Evolutionary conservation across 2,329 filamentous ascomycete genomes (phyloP).

Genomic region (Mariannaea elegans): DNA sequence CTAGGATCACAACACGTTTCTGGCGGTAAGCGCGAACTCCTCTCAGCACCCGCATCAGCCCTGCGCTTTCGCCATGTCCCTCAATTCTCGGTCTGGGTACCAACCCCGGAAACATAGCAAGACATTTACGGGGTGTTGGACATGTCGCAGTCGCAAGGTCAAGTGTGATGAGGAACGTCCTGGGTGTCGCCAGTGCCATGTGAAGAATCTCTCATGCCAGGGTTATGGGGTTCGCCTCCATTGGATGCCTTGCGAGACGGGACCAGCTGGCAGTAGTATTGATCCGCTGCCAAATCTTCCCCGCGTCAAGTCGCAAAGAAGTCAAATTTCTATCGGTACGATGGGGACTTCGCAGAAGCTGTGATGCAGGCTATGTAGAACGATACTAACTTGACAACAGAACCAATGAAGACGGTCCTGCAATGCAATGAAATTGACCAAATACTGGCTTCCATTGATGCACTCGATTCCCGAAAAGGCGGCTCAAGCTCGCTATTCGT

Average conservation of each 20-base stretch:
- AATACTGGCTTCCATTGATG: conserved; percentile 17
- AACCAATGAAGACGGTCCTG: conserved; percentile 12
- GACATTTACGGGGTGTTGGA: conserved; percentile 48
- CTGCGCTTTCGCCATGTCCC: conserved; percentile 19
- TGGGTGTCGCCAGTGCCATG: conserved; percentile 45
- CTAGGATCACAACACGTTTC: background rate
- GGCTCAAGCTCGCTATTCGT: background rate
- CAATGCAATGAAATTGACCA: conserved; percentile 14
- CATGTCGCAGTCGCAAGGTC: conserved; percentile 48
- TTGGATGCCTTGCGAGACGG: conserved; percentile 33
- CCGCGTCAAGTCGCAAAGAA: conserved; percentile 17
- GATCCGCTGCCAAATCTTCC: conserved; percentile 12
- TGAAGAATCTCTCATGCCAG: conserved; percentile 41
- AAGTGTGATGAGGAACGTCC: conserved; percentile 50
- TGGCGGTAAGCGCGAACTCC: background rate
- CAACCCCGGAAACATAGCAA: conserved; percentile 36
- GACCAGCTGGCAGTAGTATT: background rate
- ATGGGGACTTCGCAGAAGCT: too few relatives aligned
- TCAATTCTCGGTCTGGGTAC: conserved; percentile 13
- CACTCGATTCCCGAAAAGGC: background rate
- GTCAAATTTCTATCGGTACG: conserved; percentile 19
- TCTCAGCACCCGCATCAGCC: background rate
- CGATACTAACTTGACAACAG: conserved; percentile 4
- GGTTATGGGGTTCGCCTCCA: conserved; percentile 44
- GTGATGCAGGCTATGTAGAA: background rate